Percentiles rank a stretch among this genome's conserved stretches.
Evolutionary conservation across 345 rosid genomes (phyloP).

Genomic region (Lepidium sativum): DNA sequence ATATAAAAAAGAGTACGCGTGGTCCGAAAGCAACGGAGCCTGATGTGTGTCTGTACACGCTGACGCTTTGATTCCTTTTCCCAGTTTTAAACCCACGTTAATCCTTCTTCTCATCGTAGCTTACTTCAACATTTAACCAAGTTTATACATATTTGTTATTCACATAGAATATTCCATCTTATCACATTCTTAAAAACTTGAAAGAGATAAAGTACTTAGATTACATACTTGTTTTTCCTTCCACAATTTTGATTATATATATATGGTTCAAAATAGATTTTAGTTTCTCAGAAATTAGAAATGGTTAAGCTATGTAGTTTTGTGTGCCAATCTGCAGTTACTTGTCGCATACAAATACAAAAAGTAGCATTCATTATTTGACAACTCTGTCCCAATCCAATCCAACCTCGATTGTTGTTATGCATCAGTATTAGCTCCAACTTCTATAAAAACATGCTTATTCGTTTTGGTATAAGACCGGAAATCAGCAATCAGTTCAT

Average conservation of each 20-base stretch:
- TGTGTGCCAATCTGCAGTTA: constrained; percentile 8
- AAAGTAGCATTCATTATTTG: not conserved
- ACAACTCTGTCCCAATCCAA: not conserved
- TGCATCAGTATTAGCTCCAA: no score
- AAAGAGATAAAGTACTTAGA: not conserved
- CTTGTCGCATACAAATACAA: not conserved
- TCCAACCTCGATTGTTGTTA: not conserved
- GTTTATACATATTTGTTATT: not conserved
- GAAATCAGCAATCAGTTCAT: not conserved
- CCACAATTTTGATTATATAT: not conserved
- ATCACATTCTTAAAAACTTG: not conserved
- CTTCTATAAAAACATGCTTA: not conserved
- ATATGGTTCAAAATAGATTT: not conserved
- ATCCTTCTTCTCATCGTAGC: not conserved
- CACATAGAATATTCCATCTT: not conserved
- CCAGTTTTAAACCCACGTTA: constrained; percentile 6
- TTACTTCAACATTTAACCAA: not conserved
- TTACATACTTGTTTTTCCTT: not conserved
- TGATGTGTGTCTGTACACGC: constrained; percentile 15
- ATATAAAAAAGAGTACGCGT: constrained; percentile 2
- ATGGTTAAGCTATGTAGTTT: not conserved
- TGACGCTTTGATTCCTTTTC: constrained; percentile 12
- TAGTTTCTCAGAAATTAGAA: not conserved
- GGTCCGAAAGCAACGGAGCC: constrained; percentile 18
- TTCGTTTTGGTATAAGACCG: not conserved